Percentiles rank a stretch among this genome's conserved stretches.
phyloP scores from a whole-genome alignment of 2,329 filamentous ascomycete genomes.

The Stagonosporopsis cucurbitacearum region DNA sequence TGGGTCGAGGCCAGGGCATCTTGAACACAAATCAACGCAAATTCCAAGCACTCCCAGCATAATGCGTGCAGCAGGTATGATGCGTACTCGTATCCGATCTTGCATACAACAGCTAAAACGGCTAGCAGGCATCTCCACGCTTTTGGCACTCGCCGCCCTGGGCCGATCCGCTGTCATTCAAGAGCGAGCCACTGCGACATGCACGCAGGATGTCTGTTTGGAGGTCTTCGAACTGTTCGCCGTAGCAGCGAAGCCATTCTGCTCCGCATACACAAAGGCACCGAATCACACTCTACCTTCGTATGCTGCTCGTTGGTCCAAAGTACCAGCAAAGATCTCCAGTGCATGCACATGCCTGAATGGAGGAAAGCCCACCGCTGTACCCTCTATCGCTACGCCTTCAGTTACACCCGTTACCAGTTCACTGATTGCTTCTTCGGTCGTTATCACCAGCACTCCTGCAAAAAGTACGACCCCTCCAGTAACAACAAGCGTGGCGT shows the following conservation, averaged over 20 bases:
- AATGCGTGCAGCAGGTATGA: conserved; percentile 13
- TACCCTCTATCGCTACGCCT: conserved; percentile 1
- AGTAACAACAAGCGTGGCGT: neutral
- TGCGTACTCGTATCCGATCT: no score
- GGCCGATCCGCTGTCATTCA: conserved; percentile 18
- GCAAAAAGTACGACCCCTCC: neutral
- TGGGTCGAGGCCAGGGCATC: neutral
- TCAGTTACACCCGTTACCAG: conserved; percentile 1
- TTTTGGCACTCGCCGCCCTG: conserved; percentile 17
- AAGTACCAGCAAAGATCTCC: conserved; percentile 18
- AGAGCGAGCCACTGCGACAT: conserved; percentile 15
- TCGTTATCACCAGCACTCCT: neutral
- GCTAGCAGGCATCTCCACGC: conserved; percentile 7
- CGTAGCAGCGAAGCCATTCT: conserved; percentile 20
- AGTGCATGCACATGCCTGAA: conserved; percentile 20
- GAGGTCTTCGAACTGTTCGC: conserved; percentile 18
- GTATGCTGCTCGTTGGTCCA: conserved; percentile 19
- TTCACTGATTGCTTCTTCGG: neutral
- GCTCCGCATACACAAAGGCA: conserved; percentile 15
- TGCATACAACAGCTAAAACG: neutral
- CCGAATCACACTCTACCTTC: conserved; percentile 18
- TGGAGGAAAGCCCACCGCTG: conserved; percentile 12
- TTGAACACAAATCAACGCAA: neutral
- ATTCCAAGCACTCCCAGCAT: neutral
- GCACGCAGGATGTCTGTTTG: conserved; percentile 16